Percentiles rank a stretch among this genome's conserved stretches.
Conservation (phyloP, 2,329 filamentous ascomycete genomes). For the Corniculantispora saksenae region DNA sequence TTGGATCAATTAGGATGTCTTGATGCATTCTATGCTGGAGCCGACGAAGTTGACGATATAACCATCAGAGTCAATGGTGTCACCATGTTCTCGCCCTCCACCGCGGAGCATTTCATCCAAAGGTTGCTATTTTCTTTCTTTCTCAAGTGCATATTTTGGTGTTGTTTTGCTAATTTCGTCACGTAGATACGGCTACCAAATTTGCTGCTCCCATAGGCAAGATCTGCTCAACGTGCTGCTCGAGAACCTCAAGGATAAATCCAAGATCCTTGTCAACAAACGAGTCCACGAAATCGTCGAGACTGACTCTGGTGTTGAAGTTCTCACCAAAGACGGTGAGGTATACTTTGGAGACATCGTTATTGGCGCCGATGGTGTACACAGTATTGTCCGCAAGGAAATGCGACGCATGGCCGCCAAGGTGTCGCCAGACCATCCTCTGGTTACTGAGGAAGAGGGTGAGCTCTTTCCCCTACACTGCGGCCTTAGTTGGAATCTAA, state of each 20-base stretch:
- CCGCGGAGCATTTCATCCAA: slow-evolving; percentile 6
- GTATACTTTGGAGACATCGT: slow-evolving; percentile 34
- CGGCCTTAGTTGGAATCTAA: neutral
- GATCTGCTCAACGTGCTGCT: slow-evolving; percentile 35
- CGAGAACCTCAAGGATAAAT: slow-evolving; percentile 32
- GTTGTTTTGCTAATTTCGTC: neutral
- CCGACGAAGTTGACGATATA: neutral
- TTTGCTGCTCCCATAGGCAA: slow-evolving; percentile 29
- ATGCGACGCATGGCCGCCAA: slow-evolving; percentile 28
- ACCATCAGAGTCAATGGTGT: neutral
- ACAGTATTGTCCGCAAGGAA: slow-evolving; percentile 36
- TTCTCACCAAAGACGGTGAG: neutral
- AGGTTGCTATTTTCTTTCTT: neutral
- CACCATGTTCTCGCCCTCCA: neutral
- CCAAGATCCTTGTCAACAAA: slow-evolving; percentile 20
- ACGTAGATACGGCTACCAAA: slow-evolving; percentile 2
- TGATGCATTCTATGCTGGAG: slow-evolving; percentile 20
- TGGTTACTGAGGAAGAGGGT: slow-evolving; percentile 21
- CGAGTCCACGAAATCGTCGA: slow-evolving; percentile 24
- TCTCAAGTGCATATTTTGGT: neutral
- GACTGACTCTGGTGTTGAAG: slow-evolving; percentile 1
- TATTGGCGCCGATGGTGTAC: slow-evolving; percentile 42
- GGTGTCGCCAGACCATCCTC: slow-evolving; percentile 27
- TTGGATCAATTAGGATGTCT: slow-evolving; percentile 49
- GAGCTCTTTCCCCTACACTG: neutral